Percentiles rank a stretch among this genome's conserved stretches.
These are phyloP conservation scores for Asterophora lycoperdoides DNA, from an alignment of 768 basidiomycete species.

Conservation along the genomic window DNA sequence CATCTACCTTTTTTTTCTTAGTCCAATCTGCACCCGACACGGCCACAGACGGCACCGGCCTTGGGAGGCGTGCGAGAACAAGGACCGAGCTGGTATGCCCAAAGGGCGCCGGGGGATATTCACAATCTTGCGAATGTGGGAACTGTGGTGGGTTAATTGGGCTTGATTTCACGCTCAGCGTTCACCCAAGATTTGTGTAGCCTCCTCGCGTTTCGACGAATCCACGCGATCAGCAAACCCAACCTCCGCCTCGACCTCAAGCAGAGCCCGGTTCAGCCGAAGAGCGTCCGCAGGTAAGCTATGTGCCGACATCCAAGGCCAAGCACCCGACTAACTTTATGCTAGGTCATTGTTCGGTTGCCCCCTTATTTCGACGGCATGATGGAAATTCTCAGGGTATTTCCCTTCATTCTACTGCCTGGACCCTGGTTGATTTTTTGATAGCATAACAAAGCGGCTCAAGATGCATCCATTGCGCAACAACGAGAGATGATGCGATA, in stretches of 20 bases:
- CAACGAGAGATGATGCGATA: conserved; percentile 79
- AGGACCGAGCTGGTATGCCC: conserved; percentile 31
- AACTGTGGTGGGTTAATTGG: conserved; percentile 1
- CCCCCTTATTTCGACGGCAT: conserved; percentile 65
- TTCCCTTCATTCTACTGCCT: background rate
- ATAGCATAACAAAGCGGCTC: conserved; percentile 74
- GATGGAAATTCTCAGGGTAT: conserved; percentile 62
- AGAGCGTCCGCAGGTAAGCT: conserved; percentile 45
- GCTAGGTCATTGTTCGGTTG: conserved; percentile 57
- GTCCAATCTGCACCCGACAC: conserved; percentile 11
- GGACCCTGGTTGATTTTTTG: conserved; percentile 8
- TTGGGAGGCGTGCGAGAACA: background rate
- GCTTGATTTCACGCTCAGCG: background rate
- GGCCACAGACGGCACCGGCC: conserved; percentile 28
- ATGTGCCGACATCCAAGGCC: background rate
- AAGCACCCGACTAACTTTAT: background rate
- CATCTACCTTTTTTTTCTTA: conserved; percentile 7
- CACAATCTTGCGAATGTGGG: background rate
- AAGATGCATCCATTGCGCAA: conserved; percentile 71
- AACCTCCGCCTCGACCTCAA: conserved; percentile 14
- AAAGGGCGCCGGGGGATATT: conserved; percentile 1
- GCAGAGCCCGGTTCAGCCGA: too few relatives aligned
- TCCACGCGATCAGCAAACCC: conserved; percentile 9
- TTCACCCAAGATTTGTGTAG: background rate
- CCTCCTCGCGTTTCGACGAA: conserved; percentile 23